Evolutionary conservation across 75 land plant genomes (phyloP).

Genomic region (Chamaecyparis obtusa): DNA sequence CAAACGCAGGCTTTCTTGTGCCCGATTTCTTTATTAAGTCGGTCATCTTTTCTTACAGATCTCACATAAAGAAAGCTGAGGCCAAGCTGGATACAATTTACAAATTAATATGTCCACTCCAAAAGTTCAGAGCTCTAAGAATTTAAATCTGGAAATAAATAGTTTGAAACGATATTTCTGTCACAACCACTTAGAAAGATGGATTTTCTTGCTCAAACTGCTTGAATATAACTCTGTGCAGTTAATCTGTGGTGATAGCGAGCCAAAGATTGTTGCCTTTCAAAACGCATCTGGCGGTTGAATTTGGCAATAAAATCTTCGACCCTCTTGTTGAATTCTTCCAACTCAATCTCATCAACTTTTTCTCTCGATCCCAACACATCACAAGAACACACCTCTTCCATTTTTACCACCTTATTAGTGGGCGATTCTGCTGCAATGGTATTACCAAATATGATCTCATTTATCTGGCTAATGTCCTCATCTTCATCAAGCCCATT

Average conservation of each 20-base stretch:
- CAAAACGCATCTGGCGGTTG: background rate
- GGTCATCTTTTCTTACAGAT: too few species aligned
- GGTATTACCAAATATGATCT: background rate
- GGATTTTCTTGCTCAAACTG: background rate
- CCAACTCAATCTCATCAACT: background rate
- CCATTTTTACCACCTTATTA: background rate
- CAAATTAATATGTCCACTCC: too few species aligned
- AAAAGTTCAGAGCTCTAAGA: too few species aligned
- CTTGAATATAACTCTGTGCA: background rate
- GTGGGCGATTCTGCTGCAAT: background rate
- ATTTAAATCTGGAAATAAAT: too few species aligned
- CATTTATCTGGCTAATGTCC: background rate
- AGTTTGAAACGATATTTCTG: too few species aligned
- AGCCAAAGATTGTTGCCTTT: background rate
- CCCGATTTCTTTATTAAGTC: too few species aligned
- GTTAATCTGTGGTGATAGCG: background rate
- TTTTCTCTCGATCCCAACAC: background rate
- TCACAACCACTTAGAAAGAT: too few species aligned
- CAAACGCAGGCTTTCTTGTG: too few species aligned
- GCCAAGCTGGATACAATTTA: too few species aligned
- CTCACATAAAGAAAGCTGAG: too few species aligned
- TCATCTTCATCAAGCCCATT: background rate
- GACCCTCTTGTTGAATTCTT: background rate
- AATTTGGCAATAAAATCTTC: slow-evolving; percentile 2
- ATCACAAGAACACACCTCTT: background rate